Percentiles rank a stretch among this genome's conserved stretches.
These are phyloP conservation scores for Zizania palustris DNA, from an alignment of 202 grass and related monocot genomes.

Conservation along the genomic window DNA sequence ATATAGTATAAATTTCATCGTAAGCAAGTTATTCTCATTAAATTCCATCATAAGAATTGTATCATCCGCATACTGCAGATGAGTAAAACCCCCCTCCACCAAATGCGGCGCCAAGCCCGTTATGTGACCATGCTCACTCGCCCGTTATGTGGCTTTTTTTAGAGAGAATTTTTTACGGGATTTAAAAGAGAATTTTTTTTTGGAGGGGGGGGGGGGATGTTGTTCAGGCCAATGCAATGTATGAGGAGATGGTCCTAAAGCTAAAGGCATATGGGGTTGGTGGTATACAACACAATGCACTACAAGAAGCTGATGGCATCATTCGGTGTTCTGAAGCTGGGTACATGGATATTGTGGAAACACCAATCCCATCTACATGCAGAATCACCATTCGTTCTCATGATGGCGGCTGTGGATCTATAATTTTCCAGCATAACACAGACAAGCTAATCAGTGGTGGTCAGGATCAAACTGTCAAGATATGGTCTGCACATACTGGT, in stretches of 20 bases:
- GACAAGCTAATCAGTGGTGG: constrained; percentile 91
- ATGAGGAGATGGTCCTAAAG: constrained; percentile 89
- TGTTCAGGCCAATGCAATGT: constrained; percentile 92
- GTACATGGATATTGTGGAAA: constrained; percentile 57
- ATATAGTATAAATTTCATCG: too few relatives aligned
- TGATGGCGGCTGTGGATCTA: constrained; percentile 85
- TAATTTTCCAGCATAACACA: constrained; percentile 80
- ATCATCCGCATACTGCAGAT: too few relatives aligned
- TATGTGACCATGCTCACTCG: too few relatives aligned
- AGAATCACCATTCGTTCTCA: constrained; percentile 82
- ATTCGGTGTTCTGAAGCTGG: constrained; percentile 82
- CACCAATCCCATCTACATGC: constrained; percentile 74
- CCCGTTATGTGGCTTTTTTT: too few relatives aligned
- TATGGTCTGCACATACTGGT: constrained; percentile 85
- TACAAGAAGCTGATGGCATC: constrained; percentile 87
- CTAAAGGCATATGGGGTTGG: constrained; percentile 69
- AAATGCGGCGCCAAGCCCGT: too few relatives aligned
- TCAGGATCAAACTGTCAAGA: constrained; percentile 91
- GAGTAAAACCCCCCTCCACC: too few relatives aligned
- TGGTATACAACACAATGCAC: constrained; percentile 81
- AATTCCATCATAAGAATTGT: too few relatives aligned
- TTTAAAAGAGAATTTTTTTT: too few relatives aligned
- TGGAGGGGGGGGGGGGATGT: too few relatives aligned
- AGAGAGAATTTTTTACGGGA: too few relatives aligned
- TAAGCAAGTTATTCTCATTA: too few relatives aligned